Conservation (phyloP, 1,284 basidiomycete genomes). For the Cryptococcus jaspeensis region DNA sequence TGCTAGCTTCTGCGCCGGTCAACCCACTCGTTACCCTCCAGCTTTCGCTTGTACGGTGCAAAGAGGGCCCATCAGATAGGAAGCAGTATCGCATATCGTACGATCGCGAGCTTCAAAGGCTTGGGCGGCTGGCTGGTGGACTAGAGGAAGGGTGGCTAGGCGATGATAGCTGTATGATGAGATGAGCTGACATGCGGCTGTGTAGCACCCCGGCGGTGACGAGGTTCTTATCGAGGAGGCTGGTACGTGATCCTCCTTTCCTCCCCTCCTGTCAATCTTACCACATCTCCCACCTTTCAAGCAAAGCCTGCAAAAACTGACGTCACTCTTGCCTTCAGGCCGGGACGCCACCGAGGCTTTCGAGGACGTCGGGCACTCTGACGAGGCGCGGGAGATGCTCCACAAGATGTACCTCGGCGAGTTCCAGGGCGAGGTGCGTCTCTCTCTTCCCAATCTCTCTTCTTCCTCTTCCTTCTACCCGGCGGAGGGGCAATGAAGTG, state of each 20-base stretch:
- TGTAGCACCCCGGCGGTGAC: conserved; percentile 93
- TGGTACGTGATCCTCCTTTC: conserved; percentile 60
- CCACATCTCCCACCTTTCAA: neutral
- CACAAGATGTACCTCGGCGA: conserved; percentile 73
- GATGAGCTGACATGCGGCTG: neutral
- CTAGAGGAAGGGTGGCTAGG: neutral
- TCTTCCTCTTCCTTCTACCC: neutral
- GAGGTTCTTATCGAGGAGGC: conserved; percentile 93
- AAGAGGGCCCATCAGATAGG: too few relatives aligned
- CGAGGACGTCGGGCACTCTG: conserved; percentile 98
- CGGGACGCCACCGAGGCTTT: conserved; percentile 97
- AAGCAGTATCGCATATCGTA: too few relatives aligned
- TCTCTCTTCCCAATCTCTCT: too few relatives aligned
- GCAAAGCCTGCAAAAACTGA: neutral
- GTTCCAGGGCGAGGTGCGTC: conserved; percentile 62
- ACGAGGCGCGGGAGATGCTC: conserved; percentile 90
- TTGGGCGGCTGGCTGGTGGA: neutral
- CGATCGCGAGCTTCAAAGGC: too few relatives aligned
- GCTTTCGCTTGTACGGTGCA: too few relatives aligned
- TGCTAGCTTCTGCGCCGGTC: too few relatives aligned
- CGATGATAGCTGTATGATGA: too few relatives aligned
- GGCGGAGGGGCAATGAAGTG: neutral
- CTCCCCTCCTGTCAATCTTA: neutral
- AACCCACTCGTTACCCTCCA: too few relatives aligned
- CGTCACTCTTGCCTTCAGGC: conserved; percentile 45